Evolutionary conservation across 139 green algal species (phyloP), one percentile per base, ranked within the genome.

Genomic region (Haematococcus sp.): DNA sequence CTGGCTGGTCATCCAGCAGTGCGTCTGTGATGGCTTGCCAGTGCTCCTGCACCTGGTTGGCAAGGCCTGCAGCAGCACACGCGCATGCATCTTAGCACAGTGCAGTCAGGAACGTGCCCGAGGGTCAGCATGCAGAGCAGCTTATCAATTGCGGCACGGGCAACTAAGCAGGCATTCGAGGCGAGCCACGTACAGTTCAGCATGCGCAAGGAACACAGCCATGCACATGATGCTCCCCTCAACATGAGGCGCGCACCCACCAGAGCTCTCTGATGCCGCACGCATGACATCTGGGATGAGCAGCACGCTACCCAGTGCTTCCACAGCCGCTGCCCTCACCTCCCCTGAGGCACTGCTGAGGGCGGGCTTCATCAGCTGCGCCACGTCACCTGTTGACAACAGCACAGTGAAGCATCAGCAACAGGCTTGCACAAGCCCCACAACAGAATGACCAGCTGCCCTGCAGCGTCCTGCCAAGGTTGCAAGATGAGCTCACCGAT

Each of bases 1-100:
- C 51, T 17, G 76, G 64, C 23, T 71, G 49, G 15, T 83, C 76
- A 61, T 83, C 76, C 70, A 83, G 71, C 40, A 83, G 55, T 7
- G 58, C 33, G 66, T 83, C 76, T 16, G 55, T 52, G 20, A 83
- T 4, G 16, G 32, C 52, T 13, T 72, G 55, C 76, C 76, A 83
- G 20, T 71, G 65, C 4, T 59, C 52, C 66, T 77, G 61, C 51
- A 67, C 74, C 0, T 59, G 19, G 16, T 73, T 70, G 7, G 76
- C 76, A 0, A 77, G 52, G 31, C 60, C 76, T 80, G 67, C 20
- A 55, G 33, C 7, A 64, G n/a, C n/a, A n/a, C n/a, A n/a, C n/a
- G n/a, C n/a, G n/a, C n/a, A n/a, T n/a, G n/a, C n/a, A n/a, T n/a
- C n/a, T n/a, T n/a, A n/a, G n/a, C n/a, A n/a, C n/a, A n/a, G n/a